Base-by-base conservation (phyloP, 352 stramenopile genomes). In the Globisporangium orthogonon region DNA sequence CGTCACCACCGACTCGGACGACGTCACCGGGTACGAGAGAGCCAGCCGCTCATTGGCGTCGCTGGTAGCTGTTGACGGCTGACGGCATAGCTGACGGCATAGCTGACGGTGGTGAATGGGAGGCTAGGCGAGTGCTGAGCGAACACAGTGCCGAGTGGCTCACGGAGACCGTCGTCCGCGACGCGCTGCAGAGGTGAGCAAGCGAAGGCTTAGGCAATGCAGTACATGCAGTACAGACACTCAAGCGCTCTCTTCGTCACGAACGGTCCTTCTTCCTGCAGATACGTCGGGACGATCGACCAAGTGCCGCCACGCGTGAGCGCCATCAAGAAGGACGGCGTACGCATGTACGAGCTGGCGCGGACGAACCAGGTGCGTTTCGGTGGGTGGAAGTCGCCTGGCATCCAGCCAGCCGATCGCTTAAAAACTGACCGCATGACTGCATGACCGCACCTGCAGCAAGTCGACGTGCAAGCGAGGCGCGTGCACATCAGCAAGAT, bases 231-330 rank as follows among this genome's bases (percentile, higher is more conserved):
- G 13, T 23, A 23, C n/a, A n/a, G 7, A 37, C n/a, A 10, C 17
- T 14, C 7, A 17, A 44, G 7, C 40, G 67, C 31, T 63, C 28
- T 43, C 17, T 23, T 48, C 3, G 28, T 7, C 44, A 9, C n/a
- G 40, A 23, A 23, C 23, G 15, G 10, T 35, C 1, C 18, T 50
- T 31, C 11, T 44, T 51, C 7, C 23, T 52, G 30, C 60, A 95
- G 80, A 37, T 94, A 93, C 54, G 66, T 91, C 15, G 86, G 86
- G 0, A 50, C 70, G 7, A 87, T 95, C 43, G 71, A 91, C 15
- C 86, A 95, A 57, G 58, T 87, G 18, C 86, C 86, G 31, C 86
- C 86, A 5, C 73, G 75, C 31, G 63, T 95, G 14, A 95, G 86
- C 54, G 86, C 86, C 14, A 76, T 95, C 50, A 90, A 91, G 56